These are phyloP conservation scores for Plasmodium relictum DNA, from an alignment of 169 alveolate species.

Conservation along the genomic window DNA sequence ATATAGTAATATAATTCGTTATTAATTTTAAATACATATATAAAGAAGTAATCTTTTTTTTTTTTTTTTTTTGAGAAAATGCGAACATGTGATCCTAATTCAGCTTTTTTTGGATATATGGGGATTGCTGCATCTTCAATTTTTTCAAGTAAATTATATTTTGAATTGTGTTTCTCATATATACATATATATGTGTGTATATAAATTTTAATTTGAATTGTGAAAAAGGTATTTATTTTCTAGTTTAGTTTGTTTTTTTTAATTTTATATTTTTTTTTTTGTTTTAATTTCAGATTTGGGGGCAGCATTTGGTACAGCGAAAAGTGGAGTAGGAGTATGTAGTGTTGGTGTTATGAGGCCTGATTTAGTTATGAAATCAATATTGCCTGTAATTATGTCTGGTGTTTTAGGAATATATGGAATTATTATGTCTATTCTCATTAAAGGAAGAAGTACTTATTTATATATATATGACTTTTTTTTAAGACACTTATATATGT, in stretches of 20 bases:
- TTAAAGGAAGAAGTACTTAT: conserved; percentile 78
- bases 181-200: background rate
- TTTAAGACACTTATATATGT: conserved; percentile 1
- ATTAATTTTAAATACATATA: background rate
- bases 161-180: background rate
- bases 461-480: background rate
- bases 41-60: background rate
- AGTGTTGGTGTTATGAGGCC: conserved; percentile 99
- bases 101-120: conserved; percentile 98
- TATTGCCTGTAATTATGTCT: conserved; percentile 99
- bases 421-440: conserved; percentile 94
- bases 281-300: conserved; percentile 94
- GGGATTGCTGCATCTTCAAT: conserved; percentile 99
- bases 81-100: conserved; percentile 93
- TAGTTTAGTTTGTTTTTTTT: background rate
- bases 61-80: conserved; percentile 58
- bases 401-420: conserved; percentile 99
- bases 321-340: conserved; percentile 99
- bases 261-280: background rate
- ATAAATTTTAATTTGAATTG: background rate
- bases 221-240: background rate
- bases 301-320: conserved; percentile 99
- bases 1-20: background rate
- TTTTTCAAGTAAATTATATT: conserved; percentile 92
- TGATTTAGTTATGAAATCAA: conserved; percentile 98